phyloP scores from a whole-genome alignment of 2,329 filamentous ascomycete species.

The Zalaria obscura region DNA sequence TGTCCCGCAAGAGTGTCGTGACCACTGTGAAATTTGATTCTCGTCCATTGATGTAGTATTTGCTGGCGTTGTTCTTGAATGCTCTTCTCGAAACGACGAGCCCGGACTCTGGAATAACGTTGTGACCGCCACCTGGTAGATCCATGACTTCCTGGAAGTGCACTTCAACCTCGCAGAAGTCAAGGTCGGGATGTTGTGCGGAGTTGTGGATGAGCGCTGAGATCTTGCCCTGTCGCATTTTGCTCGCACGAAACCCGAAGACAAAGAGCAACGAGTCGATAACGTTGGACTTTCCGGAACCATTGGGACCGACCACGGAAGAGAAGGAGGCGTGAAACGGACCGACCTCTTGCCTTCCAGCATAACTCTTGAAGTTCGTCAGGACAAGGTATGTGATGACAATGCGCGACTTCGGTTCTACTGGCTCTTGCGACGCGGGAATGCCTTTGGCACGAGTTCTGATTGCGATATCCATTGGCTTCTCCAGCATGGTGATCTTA shows the following conservation, averaged over 20 bases:
- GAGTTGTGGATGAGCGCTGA: conserved; percentile 97
- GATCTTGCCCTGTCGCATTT: conserved; percentile 98
- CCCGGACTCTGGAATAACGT: conserved; percentile 69
- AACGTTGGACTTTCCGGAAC: conserved; percentile 96
- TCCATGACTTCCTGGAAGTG: conserved; percentile 95
- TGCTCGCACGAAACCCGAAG: conserved; percentile 97
- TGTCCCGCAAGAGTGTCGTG: conserved; percentile 70
- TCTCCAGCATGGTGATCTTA: conserved; percentile 66
- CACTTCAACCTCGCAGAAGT: conserved; percentile 89
- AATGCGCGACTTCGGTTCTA: conserved; percentile 67
- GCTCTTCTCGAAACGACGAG: conserved; percentile 81
- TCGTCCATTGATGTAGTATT: conserved; percentile 89
- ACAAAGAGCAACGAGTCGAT: conserved; percentile 97
- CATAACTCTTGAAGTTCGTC: conserved; percentile 98
- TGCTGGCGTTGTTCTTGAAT: conserved; percentile 97
- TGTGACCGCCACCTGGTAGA: conserved; percentile 57
- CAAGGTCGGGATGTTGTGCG: conserved; percentile 68
- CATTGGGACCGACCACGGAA: conserved; percentile 93
- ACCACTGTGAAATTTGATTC: conserved; percentile 87
- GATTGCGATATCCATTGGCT: conserved; percentile 84
- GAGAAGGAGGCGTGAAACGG: conserved; percentile 97
- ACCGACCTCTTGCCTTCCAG: conserved; percentile 84
- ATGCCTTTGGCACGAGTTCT: conserved; percentile 60
- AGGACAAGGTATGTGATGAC: conserved; percentile 87
- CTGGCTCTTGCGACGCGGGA: conserved; percentile 54